Evolutionary conservation across 164 flowering plant genomes (phyloP), one percentile per base, ranked within the genome.

Genomic region (Berberis thunbergii): DNA sequence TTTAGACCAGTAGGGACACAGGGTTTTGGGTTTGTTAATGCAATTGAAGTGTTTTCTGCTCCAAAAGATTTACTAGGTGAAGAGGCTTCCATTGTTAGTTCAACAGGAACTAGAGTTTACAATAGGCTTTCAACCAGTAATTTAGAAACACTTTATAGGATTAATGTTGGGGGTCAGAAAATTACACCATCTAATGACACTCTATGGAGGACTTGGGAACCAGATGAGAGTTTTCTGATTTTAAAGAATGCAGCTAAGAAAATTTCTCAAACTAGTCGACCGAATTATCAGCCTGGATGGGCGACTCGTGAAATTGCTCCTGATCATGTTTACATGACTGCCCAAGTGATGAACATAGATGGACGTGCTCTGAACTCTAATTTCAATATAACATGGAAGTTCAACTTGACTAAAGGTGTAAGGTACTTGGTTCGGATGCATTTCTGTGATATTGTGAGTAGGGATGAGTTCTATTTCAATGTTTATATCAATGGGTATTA

Each of bases 371-470:
- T 60, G 2, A 26, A 26, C 26, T 57, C 70, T 59, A 49, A 72
- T 5, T 39, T 79, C 71, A 91, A 91, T 64, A 75, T 91, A 60
- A 77, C 87, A 0, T 91, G 97, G 97, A 73, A 66, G 12, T 87
- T 91, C 67, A 43, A 66, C 26, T 43, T 65, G 62, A 44, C 43
- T 6, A 70, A 73, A 43, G 70, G 4, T 7, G 60, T 1, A 1
- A 38, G 49, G 62, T 76, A 85, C 72, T 73, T 91, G 49, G 87
- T 91, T 64, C 75, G 97, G 49, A 59, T 91, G 75, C 97, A 91
- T 78, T 87, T 91, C 74, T 86, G 94, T 69, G 97, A 91, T 68
- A 74, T 91, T 40, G 94, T 88, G 55, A 91, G 97, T 67, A 4
- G 63, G 6, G 69, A 71, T 49, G 72, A 69, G 73, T 71, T 91